phyloP scores from a whole-genome alignment of 768 basidiomycete genomes.

The Xerocomellus intermedius region DNA sequence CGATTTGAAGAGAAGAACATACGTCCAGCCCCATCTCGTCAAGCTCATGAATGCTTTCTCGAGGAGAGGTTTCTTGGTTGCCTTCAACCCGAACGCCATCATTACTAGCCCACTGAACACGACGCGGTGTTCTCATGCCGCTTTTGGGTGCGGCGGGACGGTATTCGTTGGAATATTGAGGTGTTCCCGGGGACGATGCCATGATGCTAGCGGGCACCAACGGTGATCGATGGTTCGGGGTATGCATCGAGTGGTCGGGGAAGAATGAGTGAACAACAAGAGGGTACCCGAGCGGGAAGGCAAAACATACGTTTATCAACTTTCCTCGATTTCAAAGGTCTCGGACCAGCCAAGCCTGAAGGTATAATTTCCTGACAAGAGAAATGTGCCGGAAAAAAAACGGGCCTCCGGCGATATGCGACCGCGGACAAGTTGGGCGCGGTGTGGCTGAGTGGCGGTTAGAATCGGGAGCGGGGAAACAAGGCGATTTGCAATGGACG shows the following conservation, averaged over 20 bases:
- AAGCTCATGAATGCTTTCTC: slow-evolving; percentile 37
- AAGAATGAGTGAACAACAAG: background rate
- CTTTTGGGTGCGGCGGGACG: slow-evolving; percentile 16
- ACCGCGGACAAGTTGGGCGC: no score
- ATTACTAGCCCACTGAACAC: slow-evolving; percentile 50
- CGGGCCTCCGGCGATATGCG: background rate
- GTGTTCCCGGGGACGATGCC: slow-evolving; percentile 10
- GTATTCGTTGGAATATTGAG: slow-evolving; percentile 5
- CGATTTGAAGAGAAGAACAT: slow-evolving; percentile 18
- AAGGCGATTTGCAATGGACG: background rate
- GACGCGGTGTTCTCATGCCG: slow-evolving; percentile 47
- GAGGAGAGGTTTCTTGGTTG: slow-evolving; percentile 5
- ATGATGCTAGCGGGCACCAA: slow-evolving; percentile 16
- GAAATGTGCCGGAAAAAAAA: no score
- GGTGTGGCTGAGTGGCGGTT: background rate
- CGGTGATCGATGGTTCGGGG: slow-evolving; percentile 5
- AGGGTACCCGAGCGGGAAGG: background rate
- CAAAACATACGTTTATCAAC: slow-evolving; percentile 6
- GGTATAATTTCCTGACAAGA: no score
- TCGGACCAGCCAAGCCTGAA: background rate
- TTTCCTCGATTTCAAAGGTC: background rate
- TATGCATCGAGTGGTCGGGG: background rate
- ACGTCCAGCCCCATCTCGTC: slow-evolving; percentile 58
- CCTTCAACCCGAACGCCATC: slow-evolving; percentile 17
- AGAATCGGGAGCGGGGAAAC: background rate